A percentile compares a stretch with the other conserved stretches of the same genome.
These are phyloP conservation scores for Xerocomus spinulosus DNA, from an alignment of 768 basidiomycete species.

Conservation along the genomic window DNA sequence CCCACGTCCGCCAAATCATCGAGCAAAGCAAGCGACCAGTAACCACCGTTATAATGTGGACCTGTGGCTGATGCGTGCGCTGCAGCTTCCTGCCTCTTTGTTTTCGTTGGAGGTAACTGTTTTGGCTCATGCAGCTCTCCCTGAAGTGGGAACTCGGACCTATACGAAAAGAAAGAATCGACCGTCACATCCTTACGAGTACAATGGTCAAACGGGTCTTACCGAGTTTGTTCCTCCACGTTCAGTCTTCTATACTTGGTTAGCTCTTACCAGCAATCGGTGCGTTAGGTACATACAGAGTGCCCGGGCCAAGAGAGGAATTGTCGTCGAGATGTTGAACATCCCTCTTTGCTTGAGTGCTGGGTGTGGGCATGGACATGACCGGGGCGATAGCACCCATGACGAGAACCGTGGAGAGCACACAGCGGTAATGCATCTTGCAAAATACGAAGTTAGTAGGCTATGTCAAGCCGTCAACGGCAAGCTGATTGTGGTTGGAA, in stretches of 20 bases:
- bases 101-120: no score
- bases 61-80: no score
- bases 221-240: neutral
- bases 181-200: neutral
- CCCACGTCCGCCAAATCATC: no score
- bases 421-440: conserved; percentile 7
- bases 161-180: neutral
- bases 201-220: no score
- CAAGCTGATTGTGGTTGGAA: neutral
- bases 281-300: neutral
- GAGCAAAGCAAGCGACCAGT: no score
- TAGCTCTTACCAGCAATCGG: no score
- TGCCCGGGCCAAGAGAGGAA: neutral
- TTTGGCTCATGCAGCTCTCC: no score
- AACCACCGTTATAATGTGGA: no score
- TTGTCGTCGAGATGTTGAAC: neutral
- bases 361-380: conserved; percentile 8
- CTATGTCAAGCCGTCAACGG: conserved; percentile 9
- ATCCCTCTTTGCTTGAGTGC: neutral
- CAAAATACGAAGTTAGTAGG: neutral
- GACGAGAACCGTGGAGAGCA: conserved; percentile 7
- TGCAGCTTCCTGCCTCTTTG: no score
- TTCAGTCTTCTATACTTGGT: neutral
- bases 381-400: conserved; percentile 1
- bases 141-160: no score